Evolutionary conservation across 148 eudicot genomes (phyloP).

Genomic region (Selenicereus undatus): DNA sequence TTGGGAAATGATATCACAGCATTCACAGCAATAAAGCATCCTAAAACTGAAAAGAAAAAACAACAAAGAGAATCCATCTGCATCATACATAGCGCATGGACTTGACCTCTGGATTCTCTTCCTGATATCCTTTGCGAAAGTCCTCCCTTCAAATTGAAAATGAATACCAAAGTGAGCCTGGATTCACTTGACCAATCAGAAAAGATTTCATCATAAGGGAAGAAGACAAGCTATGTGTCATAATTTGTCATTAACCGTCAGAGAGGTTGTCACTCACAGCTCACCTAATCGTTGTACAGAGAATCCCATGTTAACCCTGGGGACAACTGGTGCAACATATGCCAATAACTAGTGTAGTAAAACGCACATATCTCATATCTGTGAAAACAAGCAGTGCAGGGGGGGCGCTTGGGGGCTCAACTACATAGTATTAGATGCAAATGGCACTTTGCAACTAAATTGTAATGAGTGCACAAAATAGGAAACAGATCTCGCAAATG

Average conservation of each 20-base stretch:
- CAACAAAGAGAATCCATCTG: not conserved
- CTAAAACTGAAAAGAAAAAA: not conserved
- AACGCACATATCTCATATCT: not conserved
- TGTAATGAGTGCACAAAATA: not conserved
- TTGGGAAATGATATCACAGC: not conserved
- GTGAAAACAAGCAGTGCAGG: not conserved
- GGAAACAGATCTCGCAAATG: not conserved
- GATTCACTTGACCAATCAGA: not conserved
- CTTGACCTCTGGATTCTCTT: slow-evolving; percentile 69
- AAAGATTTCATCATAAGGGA: not conserved
- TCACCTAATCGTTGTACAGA: not conserved
- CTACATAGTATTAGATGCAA: not conserved
- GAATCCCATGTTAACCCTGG: too few species aligned
- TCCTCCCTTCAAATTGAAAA: slow-evolving; percentile 57
- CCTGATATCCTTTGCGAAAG: slow-evolving; percentile 77
- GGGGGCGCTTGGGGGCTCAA: too few species aligned
- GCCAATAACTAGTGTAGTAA: not conserved
- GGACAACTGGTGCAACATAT: too few species aligned
- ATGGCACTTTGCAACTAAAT: not conserved
- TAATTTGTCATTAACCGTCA: not conserved
- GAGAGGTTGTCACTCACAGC: not conserved
- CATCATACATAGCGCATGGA: slow-evolving; percentile 74
- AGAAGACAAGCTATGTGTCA: not conserved
- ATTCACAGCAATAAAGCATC: not conserved
- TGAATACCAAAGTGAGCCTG: slow-evolving; percentile 3